Base-by-base conservation (phyloP, 2,329 filamentous ascomycete genomes). In the Botrytis galanthina region DNA sequence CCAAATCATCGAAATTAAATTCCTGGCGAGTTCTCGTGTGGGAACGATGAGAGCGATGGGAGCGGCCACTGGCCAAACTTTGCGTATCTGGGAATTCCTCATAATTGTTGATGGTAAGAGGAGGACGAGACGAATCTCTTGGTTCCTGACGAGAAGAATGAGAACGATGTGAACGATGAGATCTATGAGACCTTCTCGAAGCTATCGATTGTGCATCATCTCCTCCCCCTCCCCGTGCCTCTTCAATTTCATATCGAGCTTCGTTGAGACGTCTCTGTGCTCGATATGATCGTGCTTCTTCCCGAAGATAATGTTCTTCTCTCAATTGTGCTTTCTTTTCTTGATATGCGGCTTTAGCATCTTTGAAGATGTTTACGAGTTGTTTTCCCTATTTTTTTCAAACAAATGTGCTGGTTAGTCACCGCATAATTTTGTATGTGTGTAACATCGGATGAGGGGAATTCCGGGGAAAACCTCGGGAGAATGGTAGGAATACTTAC, bases 331-430 rank as follows among this genome's bases (percentile, higher is more conserved):
- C 92, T 82, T 97, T 97, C 80, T 93, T 93, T 80, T 97, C 93
- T 73, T 91, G 88, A 83, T 98, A 98, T 74, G 93, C 93, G 71
- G 91, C 90, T 81, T 93, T 94, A 76, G 95, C 95, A 81, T 98
- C 94, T 82, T 94, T 97, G 87, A 97, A 97, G 80, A 98, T 92
- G 81, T 90, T 91, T 80, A 97, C 89, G 37, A 98, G 86, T 79
- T 97, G 93, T 84, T 97, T 97, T 80, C 94, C 94, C 94, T 97
- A 80, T 51, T 8, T 29, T 29, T 54, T 16, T 7, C 14, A 2
- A 18, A n/a, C 37, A 44, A 54, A 35, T 8, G 51, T 42, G 44
- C 44, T 39, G 35, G 69, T 80, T 74, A 77, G 71, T 71, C 32
- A 51, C 20, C 14, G 48, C 59, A 67, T 54, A n/a, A 75, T 68